Evolutionary conservation across 129 eudicot genomes (phyloP).

Genomic region (Deinandra increscens): DNA sequence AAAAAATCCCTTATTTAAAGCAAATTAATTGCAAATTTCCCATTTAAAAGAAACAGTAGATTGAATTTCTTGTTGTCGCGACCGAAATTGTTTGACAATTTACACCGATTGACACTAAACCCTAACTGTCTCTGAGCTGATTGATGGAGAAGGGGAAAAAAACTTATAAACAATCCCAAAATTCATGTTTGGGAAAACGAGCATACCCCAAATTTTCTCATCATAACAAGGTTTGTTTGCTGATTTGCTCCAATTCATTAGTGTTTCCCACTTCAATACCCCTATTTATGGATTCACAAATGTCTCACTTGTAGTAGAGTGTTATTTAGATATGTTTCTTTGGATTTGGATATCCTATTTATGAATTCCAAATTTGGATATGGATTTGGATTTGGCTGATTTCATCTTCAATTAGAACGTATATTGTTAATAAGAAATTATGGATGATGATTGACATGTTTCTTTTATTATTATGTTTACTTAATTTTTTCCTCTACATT

Average conservation of each 20-base stretch:
- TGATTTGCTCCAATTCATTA: conserved; percentile 10
- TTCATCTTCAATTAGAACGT: conserved; percentile 2
- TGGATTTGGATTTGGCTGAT: not conserved
- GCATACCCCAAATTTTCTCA: conserved; percentile 17
- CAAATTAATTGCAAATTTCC: not conserved
- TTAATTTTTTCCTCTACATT: not conserved
- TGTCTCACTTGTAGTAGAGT: not conserved
- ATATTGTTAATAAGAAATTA: not conserved
- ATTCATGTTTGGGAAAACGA: conserved; percentile 20
- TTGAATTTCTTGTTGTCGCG: conserved; percentile 17
- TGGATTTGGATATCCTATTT: not conserved
- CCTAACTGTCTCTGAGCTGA: conserved; percentile 11
- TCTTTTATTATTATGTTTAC: too few relatives aligned
- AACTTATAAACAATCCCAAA: conserved; percentile 22
- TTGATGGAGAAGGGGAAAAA: conserved; percentile 28
- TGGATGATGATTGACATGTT: not conserved
- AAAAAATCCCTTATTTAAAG: not conserved
- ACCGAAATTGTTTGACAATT: conserved; percentile 7
- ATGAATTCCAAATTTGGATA: too few relatives aligned
- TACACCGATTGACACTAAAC: conserved; percentile 7
- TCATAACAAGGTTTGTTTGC: conserved; percentile 29
- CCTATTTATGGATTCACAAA: not conserved
- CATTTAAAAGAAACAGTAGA: conserved; percentile 6
- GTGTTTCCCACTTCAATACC: conserved; percentile 11
- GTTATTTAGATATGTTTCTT: conserved; percentile 11